Base-by-base conservation (phyloP, 2,329 filamentous ascomycete species). In the Chrysoporthe austroafricana region DNA sequence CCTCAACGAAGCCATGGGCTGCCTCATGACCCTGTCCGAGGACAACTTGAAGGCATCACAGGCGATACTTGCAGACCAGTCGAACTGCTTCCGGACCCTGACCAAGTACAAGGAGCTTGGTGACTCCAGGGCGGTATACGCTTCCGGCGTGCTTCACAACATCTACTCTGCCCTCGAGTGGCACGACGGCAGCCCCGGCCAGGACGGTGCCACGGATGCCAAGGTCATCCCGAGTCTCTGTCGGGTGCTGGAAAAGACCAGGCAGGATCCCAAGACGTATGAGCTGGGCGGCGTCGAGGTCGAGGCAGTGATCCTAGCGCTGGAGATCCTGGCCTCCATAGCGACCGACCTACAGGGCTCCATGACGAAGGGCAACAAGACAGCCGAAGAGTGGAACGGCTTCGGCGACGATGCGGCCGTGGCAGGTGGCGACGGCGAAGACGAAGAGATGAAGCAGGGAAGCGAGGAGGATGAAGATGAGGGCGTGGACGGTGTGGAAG, bases 321-420 rank as follows among this genome's bases (percentile, higher is more conserved):
- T 91, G 0, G 87, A 91, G 75, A 85, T 88, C 18, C 79, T 90
- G 0, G 88, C 88, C 4, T 88, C 88, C 7, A 90, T 91, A 59
- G 88, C 87, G 54, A 90, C 87, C 2, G 82, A 80, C 58, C 78
- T 90, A 14, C 84, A 86, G 72, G 80, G 83, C 44, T 82, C 84
- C 6, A 74, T 86, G 54, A 82, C 83, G 52, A 81, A 82, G 67
- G 81, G 78, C 21, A 81, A 77, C 65, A 78, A 77, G 18, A 75
- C 75, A 34, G 77, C 78, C 42, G 77, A 80, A 63, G 77, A 79
- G 57, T 79, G 78, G 72, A 79, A 80, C 26, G 81, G 78, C 0
- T 75, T 81, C 34, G 78, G 80, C 9, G 79, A 80, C 3, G 77
- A 78, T 21, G 76, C 81, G 52, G 77, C 78, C 9, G 80, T 80